Evolutionary conservation across 192 early-diverging fungal genomes (phyloP), one percentile per base, ranked within the genome.

Genomic region (Cetraspora pellucida): DNA sequence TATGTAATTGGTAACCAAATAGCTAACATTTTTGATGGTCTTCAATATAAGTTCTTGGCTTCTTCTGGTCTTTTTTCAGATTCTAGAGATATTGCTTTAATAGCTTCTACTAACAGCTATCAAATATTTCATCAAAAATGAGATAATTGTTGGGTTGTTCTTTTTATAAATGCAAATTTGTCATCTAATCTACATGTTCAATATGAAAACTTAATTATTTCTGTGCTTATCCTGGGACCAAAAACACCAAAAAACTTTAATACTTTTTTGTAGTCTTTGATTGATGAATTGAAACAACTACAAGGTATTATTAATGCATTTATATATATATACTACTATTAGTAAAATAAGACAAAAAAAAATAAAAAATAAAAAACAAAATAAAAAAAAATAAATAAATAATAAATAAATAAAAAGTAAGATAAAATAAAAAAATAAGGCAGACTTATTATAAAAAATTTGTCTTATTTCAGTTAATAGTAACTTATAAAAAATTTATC

Each of bases 151-250:
- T 55, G 52, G 14, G 0, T 55, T 55, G 13, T 55, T 16, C 52
- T 55, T 2, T 55, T 55, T 16, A 55, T 55, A 55, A 63, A 63
- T 63, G 30, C 30, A 63, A 63, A 63, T 27, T 31, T 63, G 23
- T 14, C 23, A 63, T 14, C 30, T 6, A 0, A 25, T 30, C 9
- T 63, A 0, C 13, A 0, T 63, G 13, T 63, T 30, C 4, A 63
- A 63, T 0, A 3, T 11, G 30, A 37, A 63, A 63, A 63, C 9
- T 63, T 63, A 31, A 63, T 63, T 0, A 63, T 63, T 31, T 25
- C 30, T 30, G 23, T 3, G 4, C 23, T 63, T 11, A 30, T 63
- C 27, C 25, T 9, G 0, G 60, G 25, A 30, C 13, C 0, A 30
- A 31, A 30, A 25, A 8, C 13, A 1, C 30, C 23, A 63, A 63